These are phyloP conservation scores for Jaltomata sinuosa DNA, from an alignment of 257 asterid genomes.

Conservation along the genomic window DNA sequence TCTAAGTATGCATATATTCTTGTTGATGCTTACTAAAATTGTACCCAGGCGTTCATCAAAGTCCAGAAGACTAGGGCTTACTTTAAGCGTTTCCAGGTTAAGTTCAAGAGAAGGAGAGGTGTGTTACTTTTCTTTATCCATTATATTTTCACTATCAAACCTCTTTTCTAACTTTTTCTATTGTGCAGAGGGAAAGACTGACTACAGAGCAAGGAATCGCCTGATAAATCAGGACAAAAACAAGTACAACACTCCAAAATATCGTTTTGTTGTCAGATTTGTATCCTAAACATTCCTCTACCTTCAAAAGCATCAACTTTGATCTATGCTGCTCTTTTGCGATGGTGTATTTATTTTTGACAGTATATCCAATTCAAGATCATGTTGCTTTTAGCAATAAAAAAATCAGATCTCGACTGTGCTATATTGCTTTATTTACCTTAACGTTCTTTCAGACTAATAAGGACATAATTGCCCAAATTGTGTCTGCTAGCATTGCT, in stretches of 20 bases:
- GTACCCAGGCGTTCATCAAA: slow-evolving; percentile 37
- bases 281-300: slow-evolving; percentile 28
- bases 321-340: background rate
- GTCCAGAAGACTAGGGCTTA: slow-evolving; percentile 51
- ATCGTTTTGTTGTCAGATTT: slow-evolving; percentile 69
- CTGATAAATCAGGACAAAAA: slow-evolving; percentile 83
- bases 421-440: slow-evolving; percentile 6
- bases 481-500: slow-evolving; percentile 68
- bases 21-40: background rate
- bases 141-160: background rate
- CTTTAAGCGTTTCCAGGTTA: slow-evolving; percentile 66
- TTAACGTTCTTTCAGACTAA: slow-evolving; percentile 51
- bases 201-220: slow-evolving; percentile 73
- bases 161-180: background rate
- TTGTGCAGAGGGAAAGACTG: slow-evolving; percentile 75
- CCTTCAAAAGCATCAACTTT: background rate
- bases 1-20: background rate
- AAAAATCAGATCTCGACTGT: background rate
- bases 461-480: slow-evolving; percentile 62
- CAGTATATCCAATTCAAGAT: background rate
- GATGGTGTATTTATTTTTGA: background rate
- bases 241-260: too few relatives aligned
- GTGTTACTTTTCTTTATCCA: background rate
- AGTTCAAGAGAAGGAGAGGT: slow-evolving; percentile 74
- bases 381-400: background rate